Evolutionary conservation across 2,329 filamentous ascomycete species (phyloP), one percentile per base, ranked within the genome.

Genomic region (Sporothrix sp.): DNA sequence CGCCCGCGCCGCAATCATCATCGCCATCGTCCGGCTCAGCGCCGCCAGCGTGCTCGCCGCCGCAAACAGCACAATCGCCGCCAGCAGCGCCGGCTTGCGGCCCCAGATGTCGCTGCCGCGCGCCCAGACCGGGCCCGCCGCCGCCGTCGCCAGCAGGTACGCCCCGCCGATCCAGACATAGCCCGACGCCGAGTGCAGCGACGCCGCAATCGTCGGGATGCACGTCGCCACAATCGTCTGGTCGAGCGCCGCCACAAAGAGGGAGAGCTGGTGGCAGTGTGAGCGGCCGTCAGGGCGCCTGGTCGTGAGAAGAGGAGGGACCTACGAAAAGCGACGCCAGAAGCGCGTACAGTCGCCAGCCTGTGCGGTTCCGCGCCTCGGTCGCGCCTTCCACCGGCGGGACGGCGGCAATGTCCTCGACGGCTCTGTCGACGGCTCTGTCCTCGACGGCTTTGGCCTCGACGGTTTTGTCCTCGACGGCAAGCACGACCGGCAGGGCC

Each of bases 231-330:
- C 62, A 48, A 69, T 68, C 7, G 52, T 65, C 65, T 57, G 60
- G 54, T 67, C 65, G 18, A 80, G 62, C 55, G 79, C 70, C 18
- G 78, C 74, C 38, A 81, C 68, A 49, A 79, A 76, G 0, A 81
- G 66, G 4, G 48, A 42, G 6, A 54, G 46, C 52, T 54, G 30
- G n/a, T 2, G 10, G 27, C 9, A 13, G 7, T 14, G 3, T 18
- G n/a, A 37, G 23, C 8, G n/a, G n/a, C n/a, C n/a, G n/a, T n/a
- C n/a, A n/a, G n/a, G n/a, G n/a, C n/a, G n/a, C n/a, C n/a, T n/a
- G n/a, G n/a, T n/a, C n/a, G 16, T 23, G 14, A 16, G 14, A 23
- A 11, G 18, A 13, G 46, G n/a, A 13, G n/a, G 20, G 21, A n/a
- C 46, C 8, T 40, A 52, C 46, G 38, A 52, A 45, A 6, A 52